Conservation (phyloP, 805 yeast genomes). For the Suhomyces sp. region DNA sequence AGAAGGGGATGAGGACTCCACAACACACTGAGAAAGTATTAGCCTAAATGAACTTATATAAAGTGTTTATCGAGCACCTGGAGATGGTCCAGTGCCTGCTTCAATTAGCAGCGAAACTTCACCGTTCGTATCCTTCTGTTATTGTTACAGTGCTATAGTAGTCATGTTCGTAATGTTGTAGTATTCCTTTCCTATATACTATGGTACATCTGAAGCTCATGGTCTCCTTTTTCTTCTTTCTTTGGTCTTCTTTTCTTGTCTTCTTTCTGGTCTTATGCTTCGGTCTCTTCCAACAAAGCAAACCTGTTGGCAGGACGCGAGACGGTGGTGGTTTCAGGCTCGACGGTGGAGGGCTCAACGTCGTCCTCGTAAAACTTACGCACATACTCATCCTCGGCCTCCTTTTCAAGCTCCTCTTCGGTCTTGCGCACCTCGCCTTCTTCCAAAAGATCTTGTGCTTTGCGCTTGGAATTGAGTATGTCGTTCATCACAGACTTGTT, state of each 20-base stretch:
- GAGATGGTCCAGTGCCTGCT: too few species aligned
- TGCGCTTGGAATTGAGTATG: conserved; percentile 5
- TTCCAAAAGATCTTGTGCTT: not conserved
- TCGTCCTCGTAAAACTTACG: conserved; percentile 24
- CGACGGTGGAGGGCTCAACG: too few species aligned
- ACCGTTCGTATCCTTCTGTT: too few species aligned
- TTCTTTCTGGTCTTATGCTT: conserved; percentile 20
- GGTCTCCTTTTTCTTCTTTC: not conserved
- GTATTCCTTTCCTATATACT: not conserved
- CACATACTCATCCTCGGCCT: conserved; percentile 38
- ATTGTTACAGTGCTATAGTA: too few species aligned
- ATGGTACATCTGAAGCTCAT: not conserved
- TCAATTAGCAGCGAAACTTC: too few species aligned
- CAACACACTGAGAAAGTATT: too few species aligned
- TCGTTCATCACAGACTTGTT: conserved; percentile 39
- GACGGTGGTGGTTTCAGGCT: conserved; percentile 1
- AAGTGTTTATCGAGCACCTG: too few species aligned
- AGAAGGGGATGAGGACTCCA: too few species aligned
- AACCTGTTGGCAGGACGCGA: conserved; percentile 22
- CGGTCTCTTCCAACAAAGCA: conserved; percentile 38
- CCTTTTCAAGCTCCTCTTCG: conserved; percentile 20
- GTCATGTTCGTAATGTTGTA: too few species aligned
- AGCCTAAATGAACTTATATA: too few species aligned
- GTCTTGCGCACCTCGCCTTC: not conserved
- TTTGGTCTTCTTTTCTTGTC: too few species aligned